Evolutionary conservation across 768 basidiomycete genomes (phyloP).

Genomic region (Leccinum rimulosum): DNA sequence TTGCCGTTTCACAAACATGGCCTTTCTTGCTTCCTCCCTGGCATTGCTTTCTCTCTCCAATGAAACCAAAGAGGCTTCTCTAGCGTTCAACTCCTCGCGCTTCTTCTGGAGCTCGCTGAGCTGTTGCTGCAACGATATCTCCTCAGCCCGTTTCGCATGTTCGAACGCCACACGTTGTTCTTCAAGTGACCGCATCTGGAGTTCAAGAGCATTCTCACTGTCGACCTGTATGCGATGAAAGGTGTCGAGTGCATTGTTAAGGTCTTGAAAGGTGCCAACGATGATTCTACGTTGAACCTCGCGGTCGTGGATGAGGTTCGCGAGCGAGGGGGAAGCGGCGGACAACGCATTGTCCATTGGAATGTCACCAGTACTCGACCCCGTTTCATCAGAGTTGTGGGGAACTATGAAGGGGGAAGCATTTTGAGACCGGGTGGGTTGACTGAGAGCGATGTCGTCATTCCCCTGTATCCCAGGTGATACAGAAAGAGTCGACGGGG

Average conservation of each 20-base stretch:
- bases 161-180: conserved; percentile 23
- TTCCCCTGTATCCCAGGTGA: conserved; percentile 2
- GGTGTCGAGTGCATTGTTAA: conserved; percentile 6
- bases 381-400: neutral
- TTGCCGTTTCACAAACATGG: conserved; percentile 19
- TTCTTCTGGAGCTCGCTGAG: conserved; percentile 18
- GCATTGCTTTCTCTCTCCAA: conserved; percentile 25
- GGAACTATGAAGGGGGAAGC: neutral
- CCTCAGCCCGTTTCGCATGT: conserved; percentile 16
- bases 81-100: conserved; percentile 20
- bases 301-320: conserved; percentile 8
- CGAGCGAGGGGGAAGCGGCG: neutral
- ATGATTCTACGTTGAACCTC: conserved; percentile 10
- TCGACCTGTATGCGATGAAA: conserved; percentile 16
- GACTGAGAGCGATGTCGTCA: neutral
- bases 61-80: conserved; percentile 16
- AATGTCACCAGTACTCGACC: neutral
- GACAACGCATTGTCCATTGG: neutral
- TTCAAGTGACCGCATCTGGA: conserved; percentile 12
- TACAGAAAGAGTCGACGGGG: conserved; percentile 8
- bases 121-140: conserved; percentile 19
- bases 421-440: neutral
- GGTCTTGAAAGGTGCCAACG: conserved; percentile 11
- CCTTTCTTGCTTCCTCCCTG: conserved; percentile 25
- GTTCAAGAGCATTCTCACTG: conserved; percentile 13